phyloP scores from a whole-genome alignment of 495 filamentous ascomycete genomes.

The Penicillium manginii region DNA sequence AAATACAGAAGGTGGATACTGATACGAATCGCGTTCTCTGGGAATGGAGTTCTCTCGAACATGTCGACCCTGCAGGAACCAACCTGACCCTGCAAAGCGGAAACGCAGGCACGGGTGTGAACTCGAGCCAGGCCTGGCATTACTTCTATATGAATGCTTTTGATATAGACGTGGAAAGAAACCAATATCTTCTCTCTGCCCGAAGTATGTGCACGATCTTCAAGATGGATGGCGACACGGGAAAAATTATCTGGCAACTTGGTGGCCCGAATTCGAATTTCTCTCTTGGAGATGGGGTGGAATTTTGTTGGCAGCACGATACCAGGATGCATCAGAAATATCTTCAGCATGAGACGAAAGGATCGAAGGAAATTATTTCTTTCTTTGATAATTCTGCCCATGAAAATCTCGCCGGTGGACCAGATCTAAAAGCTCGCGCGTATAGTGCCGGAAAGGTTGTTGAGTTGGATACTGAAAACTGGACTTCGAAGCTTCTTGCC shows the following conservation, averaged over 20 bases:
- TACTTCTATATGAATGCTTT: slow-evolving; percentile 36
- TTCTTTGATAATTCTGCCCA: slow-evolving; percentile 50
- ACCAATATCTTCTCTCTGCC: slow-evolving; percentile 55
- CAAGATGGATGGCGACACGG: slow-evolving; percentile 55
- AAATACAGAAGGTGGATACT: slow-evolving; percentile 35
- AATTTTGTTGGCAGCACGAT: slow-evolving; percentile 57
- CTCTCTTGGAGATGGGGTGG: slow-evolving; percentile 26
- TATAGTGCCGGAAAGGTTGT: slow-evolving; percentile 53
- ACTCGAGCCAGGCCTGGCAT: slow-evolving; percentile 34
- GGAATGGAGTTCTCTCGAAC: slow-evolving; percentile 34
- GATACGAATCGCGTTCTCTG: slow-evolving; percentile 30
- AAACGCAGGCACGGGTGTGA: slow-evolving; percentile 47
- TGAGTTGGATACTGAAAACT: slow-evolving; percentile 42
- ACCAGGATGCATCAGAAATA: slow-evolving; percentile 41
- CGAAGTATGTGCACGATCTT: slow-evolving; percentile 53
- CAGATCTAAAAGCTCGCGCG: slow-evolving; percentile 22
- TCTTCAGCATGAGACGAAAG: slow-evolving; percentile 41
- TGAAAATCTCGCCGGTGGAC: slow-evolving; percentile 30
- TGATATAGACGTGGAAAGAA: slow-evolving; percentile 32
- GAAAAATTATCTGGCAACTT: slow-evolving; percentile 54
- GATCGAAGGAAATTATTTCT: slow-evolving; percentile 43
- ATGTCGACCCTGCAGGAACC: slow-evolving; percentile 39
- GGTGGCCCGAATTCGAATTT: slow-evolving; percentile 43
- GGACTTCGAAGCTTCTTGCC: slow-evolving; percentile 36
- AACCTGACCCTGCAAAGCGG: slow-evolving; percentile 47